Evolutionary conservation across 2,329 filamentous ascomycete species (phyloP).

Genomic region (Emmonsia crescens): DNA sequence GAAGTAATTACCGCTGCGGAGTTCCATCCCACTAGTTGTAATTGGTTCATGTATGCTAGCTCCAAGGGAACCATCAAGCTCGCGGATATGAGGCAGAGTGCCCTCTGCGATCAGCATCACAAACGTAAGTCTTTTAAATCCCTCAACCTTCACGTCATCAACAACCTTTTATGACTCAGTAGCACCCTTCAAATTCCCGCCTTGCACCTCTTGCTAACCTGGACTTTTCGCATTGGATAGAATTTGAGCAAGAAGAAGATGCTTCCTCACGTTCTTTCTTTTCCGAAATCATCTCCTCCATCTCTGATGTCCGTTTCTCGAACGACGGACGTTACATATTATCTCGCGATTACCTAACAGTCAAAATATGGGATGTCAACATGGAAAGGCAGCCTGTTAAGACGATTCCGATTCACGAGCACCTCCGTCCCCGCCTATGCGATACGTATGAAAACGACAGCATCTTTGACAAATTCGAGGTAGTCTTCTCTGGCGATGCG

Average conservation of each 20-base stretch:
- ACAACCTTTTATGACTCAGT: background rate
- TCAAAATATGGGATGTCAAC: slow-evolving; percentile 99
- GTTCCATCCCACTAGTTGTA: slow-evolving; percentile 93
- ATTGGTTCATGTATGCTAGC: slow-evolving; percentile 99
- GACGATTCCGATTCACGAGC: slow-evolving; percentile 97
- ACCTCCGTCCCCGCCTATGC: slow-evolving; percentile 83
- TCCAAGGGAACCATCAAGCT: slow-evolving; percentile 98
- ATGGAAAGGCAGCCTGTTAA: slow-evolving; percentile 98
- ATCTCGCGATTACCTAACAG: slow-evolving; percentile 92
- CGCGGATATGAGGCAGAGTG: slow-evolving; percentile 95
- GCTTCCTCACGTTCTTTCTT: slow-evolving; percentile 96
- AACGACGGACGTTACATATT: slow-evolving; percentile 94
- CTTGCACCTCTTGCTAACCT: slow-evolving; percentile 1
- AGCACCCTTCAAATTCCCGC: background rate
- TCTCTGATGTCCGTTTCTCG: slow-evolving; percentile 96
- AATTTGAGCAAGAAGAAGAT: slow-evolving; percentile 98
- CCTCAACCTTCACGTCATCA: background rate
- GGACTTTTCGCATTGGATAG: slow-evolving; percentile 38
- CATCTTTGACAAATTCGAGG: slow-evolving; percentile 99
- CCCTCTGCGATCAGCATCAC: slow-evolving; percentile 87
- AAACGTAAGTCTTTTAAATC: slow-evolving; percentile 56
- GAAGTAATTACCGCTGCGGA: slow-evolving; percentile 98
- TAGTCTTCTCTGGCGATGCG: slow-evolving; percentile 94
- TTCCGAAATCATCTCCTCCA: slow-evolving; percentile 98
- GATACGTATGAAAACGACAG: slow-evolving; percentile 99